Evolutionary conservation across 495 filamentous ascomycete genomes (phyloP), one percentile per base, ranked within the genome.

Genomic region (Daldinia grandis): DNA sequence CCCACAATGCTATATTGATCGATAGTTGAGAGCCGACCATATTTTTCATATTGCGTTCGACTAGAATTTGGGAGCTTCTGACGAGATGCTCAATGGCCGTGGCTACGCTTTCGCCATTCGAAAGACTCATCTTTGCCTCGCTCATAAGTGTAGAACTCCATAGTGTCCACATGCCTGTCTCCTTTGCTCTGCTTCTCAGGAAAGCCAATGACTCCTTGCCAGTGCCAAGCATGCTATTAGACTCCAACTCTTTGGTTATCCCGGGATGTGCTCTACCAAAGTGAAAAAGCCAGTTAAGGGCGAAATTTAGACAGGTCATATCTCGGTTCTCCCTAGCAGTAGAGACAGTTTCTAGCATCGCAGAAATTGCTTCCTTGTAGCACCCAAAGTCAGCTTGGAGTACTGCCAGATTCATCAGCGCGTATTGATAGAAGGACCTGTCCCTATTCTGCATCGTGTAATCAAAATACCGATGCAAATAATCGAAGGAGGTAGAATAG

Each of bases 211-310:
- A 92, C 66, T 98, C 94, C 64, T 90, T 90, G 54, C 95, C 92
- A 67, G 89, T 90, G 1, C 91, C 91, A 12, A 93, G 80, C 84
- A 93, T 88, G 49, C 89, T 91, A 65, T 85, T 88, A 42, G 90
- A 88, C 40, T 90, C 88, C 1, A 91, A 82, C 47, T 90, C 87
- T 30, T 85, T 86, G 71, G 95, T 89, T 49, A 94, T 85, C 51
- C 88, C 84, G 0, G 94, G 93, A 76, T 96, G 93, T 0, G 92
- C 88, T 74, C 93, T 91, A 30, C 90, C 90, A 72, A 99, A 95
- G 76, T 98, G 94, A 77, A 96, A 95, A n/a, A 98, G 84, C 96
- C 95, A 99, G 76, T 93, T 97, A 69, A 98, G 87, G 49, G 93
- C 92, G 80, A 97, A 98, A 78, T 97, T 98, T 38, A 99, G 83